Conservation (phyloP, 495 filamentous ascomycete genomes). For the Penicillium ochrochloron region DNA sequence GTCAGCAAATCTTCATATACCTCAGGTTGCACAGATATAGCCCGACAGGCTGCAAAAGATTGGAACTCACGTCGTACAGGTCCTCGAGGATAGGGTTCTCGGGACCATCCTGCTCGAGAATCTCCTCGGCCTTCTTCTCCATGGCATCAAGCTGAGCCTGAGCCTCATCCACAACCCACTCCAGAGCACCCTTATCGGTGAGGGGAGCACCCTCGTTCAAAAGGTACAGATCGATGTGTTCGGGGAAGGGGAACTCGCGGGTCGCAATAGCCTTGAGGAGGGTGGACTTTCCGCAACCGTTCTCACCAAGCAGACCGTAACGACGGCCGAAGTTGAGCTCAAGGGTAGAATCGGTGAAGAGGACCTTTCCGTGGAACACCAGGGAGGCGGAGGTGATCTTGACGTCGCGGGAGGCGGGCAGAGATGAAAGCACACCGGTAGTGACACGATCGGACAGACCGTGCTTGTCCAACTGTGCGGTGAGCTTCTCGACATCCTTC, state of each 20-base stretch:
- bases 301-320: constrained; percentile 96
- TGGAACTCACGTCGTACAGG: constrained; percentile 85
- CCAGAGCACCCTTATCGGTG: constrained; percentile 84
- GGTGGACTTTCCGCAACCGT: constrained; percentile 98
- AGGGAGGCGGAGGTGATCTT: constrained; percentile 94
- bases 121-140: constrained; percentile 86
- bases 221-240: constrained; percentile 98
- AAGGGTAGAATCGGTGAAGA: constrained; percentile 89
- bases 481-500: constrained; percentile 80
- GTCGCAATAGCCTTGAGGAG: constrained; percentile 91
- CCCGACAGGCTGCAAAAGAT: neutral
- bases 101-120: constrained; percentile 88
- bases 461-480: constrained; percentile 90
- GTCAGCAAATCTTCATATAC: neutral
- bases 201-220: constrained; percentile 97
- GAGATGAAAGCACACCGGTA: constrained; percentile 91
- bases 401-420: constrained; percentile 82
- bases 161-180: constrained; percentile 96
- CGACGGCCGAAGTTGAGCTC: constrained; percentile 92
- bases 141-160: constrained; percentile 90
- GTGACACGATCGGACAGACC: constrained; percentile 97
- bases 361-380: constrained; percentile 96
- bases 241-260: constrained; percentile 93
- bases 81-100: constrained; percentile 92
- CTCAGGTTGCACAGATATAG: neutral